Percentiles rank a stretch among this genome's conserved stretches.
Evolutionary conservation across 2,329 filamentous ascomycete species (phyloP).

Genomic region (Epichloe baconii): DNA sequence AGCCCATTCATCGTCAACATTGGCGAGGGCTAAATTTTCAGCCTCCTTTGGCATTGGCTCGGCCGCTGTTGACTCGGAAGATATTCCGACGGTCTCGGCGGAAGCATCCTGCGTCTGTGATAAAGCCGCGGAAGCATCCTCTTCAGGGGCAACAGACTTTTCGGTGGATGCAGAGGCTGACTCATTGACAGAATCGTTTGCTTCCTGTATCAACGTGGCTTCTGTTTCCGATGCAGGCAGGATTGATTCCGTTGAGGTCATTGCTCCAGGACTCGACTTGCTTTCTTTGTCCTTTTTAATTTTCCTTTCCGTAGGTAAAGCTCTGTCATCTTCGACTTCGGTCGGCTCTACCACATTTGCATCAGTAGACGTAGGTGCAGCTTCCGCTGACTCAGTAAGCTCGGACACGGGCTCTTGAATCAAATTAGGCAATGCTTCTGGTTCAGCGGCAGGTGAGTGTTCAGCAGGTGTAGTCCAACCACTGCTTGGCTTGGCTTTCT

Average conservation of each 20-base stretch:
- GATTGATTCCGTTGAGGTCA: neutral
- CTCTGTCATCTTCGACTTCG: conserved; percentile 1
- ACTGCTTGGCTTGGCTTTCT: conserved; percentile 11
- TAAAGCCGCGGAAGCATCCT: neutral
- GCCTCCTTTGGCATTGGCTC: neutral
- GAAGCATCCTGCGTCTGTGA: neutral
- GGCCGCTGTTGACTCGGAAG: neutral
- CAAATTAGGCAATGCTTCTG: neutral
- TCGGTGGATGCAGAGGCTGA: neutral
- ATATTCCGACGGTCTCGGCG: neutral
- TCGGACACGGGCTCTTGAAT: neutral
- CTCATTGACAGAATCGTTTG: neutral
- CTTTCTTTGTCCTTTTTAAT: conserved; percentile 3
- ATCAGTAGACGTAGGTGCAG: neutral
- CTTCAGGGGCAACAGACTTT: neutral
- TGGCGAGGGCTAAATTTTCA: neutral
- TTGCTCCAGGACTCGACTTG: neutral
- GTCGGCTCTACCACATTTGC: neutral
- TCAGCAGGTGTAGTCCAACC: conserved; percentile 1
- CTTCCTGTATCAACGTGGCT: neutral
- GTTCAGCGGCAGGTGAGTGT: neutral
- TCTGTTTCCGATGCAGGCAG: neutral
- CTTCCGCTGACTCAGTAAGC: neutral
- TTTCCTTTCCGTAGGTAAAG: conserved; percentile 1
- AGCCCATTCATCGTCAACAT: conserved; percentile 2